These are phyloP conservation scores for Asterochloris sp. DNA, from an alignment of 139 green algal species.

Conservation along the genomic window DNA sequence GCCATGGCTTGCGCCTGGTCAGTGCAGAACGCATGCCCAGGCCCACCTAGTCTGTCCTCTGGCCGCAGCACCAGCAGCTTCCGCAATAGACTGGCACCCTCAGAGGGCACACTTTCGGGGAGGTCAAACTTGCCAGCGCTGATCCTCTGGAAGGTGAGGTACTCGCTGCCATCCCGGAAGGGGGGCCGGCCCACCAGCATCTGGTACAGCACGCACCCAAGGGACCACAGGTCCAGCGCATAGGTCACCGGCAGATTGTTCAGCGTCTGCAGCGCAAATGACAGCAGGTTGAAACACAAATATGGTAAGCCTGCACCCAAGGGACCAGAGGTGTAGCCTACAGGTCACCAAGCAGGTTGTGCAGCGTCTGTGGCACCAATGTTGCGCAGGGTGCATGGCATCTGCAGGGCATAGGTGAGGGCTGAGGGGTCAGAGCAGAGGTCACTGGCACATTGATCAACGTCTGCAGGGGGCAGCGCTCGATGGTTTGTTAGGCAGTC, in stretches of 20 bases:
- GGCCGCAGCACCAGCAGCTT: slow-evolving; percentile 62
- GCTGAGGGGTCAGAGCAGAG: too few relatives aligned
- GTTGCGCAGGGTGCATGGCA: too few relatives aligned
- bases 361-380: too few relatives aligned
- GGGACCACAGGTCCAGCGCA: slow-evolving; percentile 75
- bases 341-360: too few relatives aligned
- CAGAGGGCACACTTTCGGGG: slow-evolving; percentile 27
- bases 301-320: not conserved
- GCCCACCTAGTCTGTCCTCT: slow-evolving; percentile 51
- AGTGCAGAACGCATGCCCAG: too few relatives aligned
- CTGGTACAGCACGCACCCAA: slow-evolving; percentile 72
- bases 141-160: slow-evolving; percentile 82
- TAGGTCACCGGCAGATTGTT: slow-evolving; percentile 56
- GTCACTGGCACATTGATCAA: too few relatives aligned
- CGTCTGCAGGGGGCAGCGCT: too few relatives aligned
- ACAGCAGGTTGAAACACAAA: not conserved
- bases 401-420: too few relatives aligned
- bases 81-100: slow-evolving; percentile 56
- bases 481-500: too few relatives aligned
- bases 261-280: slow-evolving; percentile 45
- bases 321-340: not conserved
- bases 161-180: slow-evolving; percentile 76
- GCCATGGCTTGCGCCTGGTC: too few relatives aligned
- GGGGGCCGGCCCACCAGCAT: slow-evolving; percentile 61
- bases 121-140: slow-evolving; percentile 9